Conservation (phyloP, 2,329 filamentous ascomycete species). For the Diaporthe sp. region DNA sequence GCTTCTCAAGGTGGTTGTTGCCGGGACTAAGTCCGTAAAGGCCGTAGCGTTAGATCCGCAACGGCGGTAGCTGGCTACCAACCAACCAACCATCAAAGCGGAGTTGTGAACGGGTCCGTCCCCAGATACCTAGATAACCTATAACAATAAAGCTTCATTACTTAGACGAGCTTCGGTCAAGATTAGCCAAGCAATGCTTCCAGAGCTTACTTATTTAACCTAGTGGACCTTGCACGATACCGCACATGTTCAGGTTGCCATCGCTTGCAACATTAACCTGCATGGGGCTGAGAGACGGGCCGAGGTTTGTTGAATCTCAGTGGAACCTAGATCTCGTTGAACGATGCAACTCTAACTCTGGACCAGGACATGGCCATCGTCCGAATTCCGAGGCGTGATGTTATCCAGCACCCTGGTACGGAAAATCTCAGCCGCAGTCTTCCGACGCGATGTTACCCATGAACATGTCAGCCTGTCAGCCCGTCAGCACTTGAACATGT, state of each 20-base stretch:
- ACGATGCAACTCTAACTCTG: background rate
- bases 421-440: too few relatives aligned
- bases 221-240: background rate
- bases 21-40: background rate
- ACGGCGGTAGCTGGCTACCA: background rate
- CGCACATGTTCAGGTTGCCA: background rate
- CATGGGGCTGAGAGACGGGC: background rate
- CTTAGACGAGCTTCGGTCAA: background rate
- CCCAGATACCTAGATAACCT: background rate
- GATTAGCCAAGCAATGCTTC: background rate
- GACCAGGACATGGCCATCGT: background rate
- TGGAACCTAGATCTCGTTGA: background rate
- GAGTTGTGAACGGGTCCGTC: background rate
- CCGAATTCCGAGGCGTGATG: background rate
- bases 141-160: background rate
- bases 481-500: too few relatives aligned
- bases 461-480: too few relatives aligned
- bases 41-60: background rate
- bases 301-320: background rate
- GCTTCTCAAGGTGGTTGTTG: background rate
- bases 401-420: background rate
- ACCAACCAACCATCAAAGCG: background rate
- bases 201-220: background rate
- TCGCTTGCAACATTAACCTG: background rate
- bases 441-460: too few relatives aligned